A percentile compares a stretch with the other conserved stretches of the same genome.
Evolutionary conservation across 176 grass and related monocot genomes (phyloP).

Genomic region (Panicum miliaceum): DNA sequence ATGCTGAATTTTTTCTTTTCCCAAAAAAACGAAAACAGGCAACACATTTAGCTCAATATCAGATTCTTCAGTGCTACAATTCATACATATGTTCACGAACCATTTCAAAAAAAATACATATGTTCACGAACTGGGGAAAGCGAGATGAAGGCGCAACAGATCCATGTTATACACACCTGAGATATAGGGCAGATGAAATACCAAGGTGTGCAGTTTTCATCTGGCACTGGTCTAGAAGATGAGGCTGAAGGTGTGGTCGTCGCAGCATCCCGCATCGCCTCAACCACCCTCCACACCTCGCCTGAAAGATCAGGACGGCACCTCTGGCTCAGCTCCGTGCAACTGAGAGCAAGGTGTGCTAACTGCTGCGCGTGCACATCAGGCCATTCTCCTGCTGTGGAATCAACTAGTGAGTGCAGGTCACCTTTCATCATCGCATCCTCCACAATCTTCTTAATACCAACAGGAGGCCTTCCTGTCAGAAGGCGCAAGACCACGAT

Average conservation of each 20-base stretch:
- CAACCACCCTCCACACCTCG: conserved; percentile 36
- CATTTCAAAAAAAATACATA: too few relatives aligned
- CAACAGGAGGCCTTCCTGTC: conserved; percentile 46
- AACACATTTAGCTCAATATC: too few relatives aligned
- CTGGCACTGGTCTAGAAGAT: conserved; percentile 29
- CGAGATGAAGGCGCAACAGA: background rate
- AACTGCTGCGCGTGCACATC: conserved; percentile 28
- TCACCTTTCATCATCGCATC: conserved; percentile 40
- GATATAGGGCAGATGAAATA: conserved; percentile 53
- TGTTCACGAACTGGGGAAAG: background rate
- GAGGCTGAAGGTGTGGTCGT: conserved; percentile 20
- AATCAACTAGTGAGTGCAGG: conserved; percentile 43
- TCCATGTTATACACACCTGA: conserved; percentile 32
- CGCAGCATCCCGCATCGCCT: conserved; percentile 30
- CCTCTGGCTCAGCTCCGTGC: conserved; percentile 47
- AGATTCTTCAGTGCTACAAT: too few relatives aligned
- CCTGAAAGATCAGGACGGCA: conserved; percentile 44
- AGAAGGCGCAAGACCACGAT: conserved; percentile 48
- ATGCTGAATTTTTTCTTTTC: background rate
- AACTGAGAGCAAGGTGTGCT: conserved; percentile 45
- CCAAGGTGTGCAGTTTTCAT: conserved; percentile 25
- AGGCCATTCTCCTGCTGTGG: conserved; percentile 46
- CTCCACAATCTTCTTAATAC: conserved; percentile 49
- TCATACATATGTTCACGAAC: background rate
- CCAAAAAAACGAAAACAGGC: too few relatives aligned